Evolutionary conservation across 1,139 yeast species (phyloP).

Genomic region (Taphrina pruni): DNA sequence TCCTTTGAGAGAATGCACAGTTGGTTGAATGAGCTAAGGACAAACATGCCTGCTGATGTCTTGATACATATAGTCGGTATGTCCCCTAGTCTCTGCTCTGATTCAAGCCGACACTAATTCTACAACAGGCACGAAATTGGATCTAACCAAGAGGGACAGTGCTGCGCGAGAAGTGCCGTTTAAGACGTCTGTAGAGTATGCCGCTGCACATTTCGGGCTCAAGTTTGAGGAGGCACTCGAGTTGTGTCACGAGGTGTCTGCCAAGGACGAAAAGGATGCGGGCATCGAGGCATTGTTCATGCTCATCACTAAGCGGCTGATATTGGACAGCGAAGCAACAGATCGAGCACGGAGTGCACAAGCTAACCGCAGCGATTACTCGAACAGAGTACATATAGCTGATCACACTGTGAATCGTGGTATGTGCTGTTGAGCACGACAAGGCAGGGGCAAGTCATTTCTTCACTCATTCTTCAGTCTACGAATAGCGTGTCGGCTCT

Average conservation of each 20-base stretch:
- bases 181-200: slow-evolving; percentile 53
- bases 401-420: slow-evolving; percentile 17
- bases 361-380: slow-evolving; percentile 7
- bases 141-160: slow-evolving; percentile 57
- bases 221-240: slow-evolving; percentile 27
- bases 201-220: slow-evolving; percentile 49
- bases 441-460: slow-evolving; percentile 7
- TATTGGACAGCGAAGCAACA: slow-evolving; percentile 25
- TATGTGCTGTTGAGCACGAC: slow-evolving; percentile 29
- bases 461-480: neutral
- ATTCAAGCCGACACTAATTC: slow-evolving; percentile 72
- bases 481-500: neutral
- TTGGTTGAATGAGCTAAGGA: slow-evolving; percentile 57
- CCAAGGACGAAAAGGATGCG: slow-evolving; percentile 48
- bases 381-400: slow-evolving; percentile 34
- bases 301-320: slow-evolving; percentile 20
- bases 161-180: slow-evolving; percentile 52
- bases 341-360: slow-evolving; percentile 29
- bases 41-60: slow-evolving; percentile 34
- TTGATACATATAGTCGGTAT: slow-evolving; percentile 33
- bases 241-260: slow-evolving; percentile 41
- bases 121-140: slow-evolving; percentile 72
- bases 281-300: slow-evolving; percentile 45
- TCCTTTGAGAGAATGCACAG: slow-evolving; percentile 86
- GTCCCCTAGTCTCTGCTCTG: neutral